Evolutionary conservation across 768 basidiomycete species (phyloP), one percentile per base, ranked within the genome.

Genomic region (Hygrocybe punicea): DNA sequence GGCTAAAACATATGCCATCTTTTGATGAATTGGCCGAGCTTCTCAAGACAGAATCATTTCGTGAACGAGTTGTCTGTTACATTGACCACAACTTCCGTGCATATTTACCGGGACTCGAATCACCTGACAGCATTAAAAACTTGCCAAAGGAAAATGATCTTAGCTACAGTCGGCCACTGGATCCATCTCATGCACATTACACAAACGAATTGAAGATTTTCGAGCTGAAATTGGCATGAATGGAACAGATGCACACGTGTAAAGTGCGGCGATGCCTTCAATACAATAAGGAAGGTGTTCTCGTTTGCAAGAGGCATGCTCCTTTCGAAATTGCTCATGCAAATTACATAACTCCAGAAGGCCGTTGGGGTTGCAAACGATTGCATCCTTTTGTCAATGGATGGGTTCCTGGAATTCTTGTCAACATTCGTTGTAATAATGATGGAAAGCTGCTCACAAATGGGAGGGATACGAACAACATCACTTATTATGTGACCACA

Each of bases 361-460:
- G 71, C 0, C 46, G 63, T 0, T 73, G 72, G 71, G 55, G 53
- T 0, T 62, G 48, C n/a, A 67, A 68, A 51, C 51, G 69, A 0
- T 16, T 62, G 0, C 70, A 64, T 47, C 60, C 14, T 0, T 68
- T 55, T 34, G 46, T 75, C 10, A 74, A 73, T 42, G 62, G 51
- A 1, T 73, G 65, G 65, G 63, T 52, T 16, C 73, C 73, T 0
- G 52, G 51, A 0, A 61, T 78, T 1, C 25, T 67, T 0, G 25
- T 67, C 5, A 60, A 63, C 25, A 49, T 53, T 0, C 58, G 66
- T 0, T 76, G 72, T 54, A 81, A 82, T 55, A 71, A 79, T 52
- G 75, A 82, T 55, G 46, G 47, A 0, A 81, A 81, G 50, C 57
- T 81, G 0, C 23, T 80, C 0, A 75, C 72, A 0, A 74, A 73